Evolutionary conservation across 2,329 filamentous ascomycete species (phyloP).

Genomic region (Sclerotinia minor): DNA sequence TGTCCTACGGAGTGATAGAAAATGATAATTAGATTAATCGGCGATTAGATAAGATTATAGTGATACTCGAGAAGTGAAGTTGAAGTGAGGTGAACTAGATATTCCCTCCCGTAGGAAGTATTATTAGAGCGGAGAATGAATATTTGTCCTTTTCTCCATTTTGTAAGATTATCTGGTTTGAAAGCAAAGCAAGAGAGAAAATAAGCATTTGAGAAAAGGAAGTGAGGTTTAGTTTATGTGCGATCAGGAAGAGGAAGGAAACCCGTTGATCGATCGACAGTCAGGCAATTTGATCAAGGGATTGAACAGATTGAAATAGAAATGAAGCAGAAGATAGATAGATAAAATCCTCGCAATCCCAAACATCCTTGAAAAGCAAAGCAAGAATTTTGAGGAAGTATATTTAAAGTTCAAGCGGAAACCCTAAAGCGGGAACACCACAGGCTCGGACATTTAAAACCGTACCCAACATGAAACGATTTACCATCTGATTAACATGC

Average conservation of each 20-base stretch:
- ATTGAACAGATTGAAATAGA: background rate
- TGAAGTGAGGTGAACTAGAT: background rate
- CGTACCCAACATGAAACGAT: slow-evolving; percentile 5
- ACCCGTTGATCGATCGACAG: background rate
- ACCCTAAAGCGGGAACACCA: background rate
- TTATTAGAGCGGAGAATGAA: background rate
- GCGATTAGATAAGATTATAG: slow-evolving; percentile 17
- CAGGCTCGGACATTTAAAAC: slow-evolving; percentile 11
- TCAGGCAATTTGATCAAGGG: background rate
- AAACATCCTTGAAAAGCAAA: no score
- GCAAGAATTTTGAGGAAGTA: no score
- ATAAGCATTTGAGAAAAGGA: background rate
- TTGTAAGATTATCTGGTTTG: no score
- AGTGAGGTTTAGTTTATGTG: background rate
- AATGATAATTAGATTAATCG: background rate
- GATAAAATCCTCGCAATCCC: background rate
- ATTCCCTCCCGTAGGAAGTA: background rate
- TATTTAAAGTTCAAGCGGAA: slow-evolving; percentile 2
- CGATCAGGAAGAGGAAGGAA: background rate
- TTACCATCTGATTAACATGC: background rate
- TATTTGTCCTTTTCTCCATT: background rate
- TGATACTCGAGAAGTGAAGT: background rate
- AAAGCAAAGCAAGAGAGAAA: no score
- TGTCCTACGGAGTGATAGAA: background rate
- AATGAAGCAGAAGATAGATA: background rate